Conservation (phyloP, 129 eudicot species). For the Flaveria ramosissima region DNA sequence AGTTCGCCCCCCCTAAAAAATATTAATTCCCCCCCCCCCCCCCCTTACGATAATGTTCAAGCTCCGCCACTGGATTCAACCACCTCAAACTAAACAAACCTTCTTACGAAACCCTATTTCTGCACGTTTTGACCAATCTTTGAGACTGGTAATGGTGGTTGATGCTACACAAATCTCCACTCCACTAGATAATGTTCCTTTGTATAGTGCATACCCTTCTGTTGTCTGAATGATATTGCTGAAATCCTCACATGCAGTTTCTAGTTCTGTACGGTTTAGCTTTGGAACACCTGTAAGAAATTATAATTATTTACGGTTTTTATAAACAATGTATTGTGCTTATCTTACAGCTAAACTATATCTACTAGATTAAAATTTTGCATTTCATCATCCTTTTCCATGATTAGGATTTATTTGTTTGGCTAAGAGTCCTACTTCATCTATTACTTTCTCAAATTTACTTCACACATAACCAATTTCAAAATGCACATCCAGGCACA, state of each 20-base stretch:
- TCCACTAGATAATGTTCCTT: slow-evolving; percentile 93
- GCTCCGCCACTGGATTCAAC: no score
- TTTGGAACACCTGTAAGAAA: slow-evolving; percentile 74
- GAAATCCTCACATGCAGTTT: slow-evolving; percentile 95
- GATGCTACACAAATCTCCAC: slow-evolving; percentile 83
- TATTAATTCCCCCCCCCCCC: no score
- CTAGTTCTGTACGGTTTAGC: slow-evolving; percentile 78
- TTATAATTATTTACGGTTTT: neutral
- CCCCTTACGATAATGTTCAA: no score
- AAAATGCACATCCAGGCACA: neutral
- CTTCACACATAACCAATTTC: neutral
- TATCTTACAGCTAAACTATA: slow-evolving; percentile 5
- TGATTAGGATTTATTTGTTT: neutral
- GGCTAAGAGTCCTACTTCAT: neutral
- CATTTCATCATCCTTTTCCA: slow-evolving; percentile 8
- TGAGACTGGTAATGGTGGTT: slow-evolving; percentile 47
- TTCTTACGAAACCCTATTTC: slow-evolving; percentile 67
- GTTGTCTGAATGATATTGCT: slow-evolving; percentile 68
- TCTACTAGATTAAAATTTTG: neutral
- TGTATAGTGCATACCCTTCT: slow-evolving; percentile 64
- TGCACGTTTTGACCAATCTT: slow-evolving; percentile 70
- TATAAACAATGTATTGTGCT: neutral
- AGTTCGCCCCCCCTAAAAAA: no score
- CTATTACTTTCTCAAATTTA: neutral
- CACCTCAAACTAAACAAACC: slow-evolving; percentile 44